Conservation (phyloP, 177 flowering plant genomes). For the Vitis hybrid region DNA sequence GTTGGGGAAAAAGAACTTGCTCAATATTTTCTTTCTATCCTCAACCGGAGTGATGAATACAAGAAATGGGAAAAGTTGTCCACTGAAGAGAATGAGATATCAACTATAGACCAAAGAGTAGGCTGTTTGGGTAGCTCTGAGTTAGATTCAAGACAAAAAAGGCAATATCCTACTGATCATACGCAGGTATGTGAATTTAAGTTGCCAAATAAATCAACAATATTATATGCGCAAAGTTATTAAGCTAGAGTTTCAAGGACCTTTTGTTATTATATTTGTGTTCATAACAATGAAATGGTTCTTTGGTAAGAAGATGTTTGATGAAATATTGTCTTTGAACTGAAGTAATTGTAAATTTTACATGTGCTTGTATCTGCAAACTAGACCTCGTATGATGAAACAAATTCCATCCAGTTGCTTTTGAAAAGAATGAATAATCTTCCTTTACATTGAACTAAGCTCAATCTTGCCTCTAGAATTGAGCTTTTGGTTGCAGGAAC, state of each 20-base stretch:
- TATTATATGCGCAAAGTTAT: not conserved
- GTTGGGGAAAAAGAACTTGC: slow-evolving; percentile 65
- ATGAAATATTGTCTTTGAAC: not conserved
- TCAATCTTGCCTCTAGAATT: no score
- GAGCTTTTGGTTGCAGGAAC: no score
- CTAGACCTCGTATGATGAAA: not conserved
- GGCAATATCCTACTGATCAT: slow-evolving; percentile 60
- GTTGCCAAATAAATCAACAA: not conserved
- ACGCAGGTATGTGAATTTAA: slow-evolving; percentile 57
- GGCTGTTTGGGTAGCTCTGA: slow-evolving; percentile 17
- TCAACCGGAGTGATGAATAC: slow-evolving; percentile 55
- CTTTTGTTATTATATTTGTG: not conserved
- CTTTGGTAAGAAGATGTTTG: not conserved
- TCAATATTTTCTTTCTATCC: slow-evolving; percentile 53
- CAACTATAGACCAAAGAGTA: slow-evolving; percentile 9
- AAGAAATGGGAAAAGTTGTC: slow-evolving; percentile 62
- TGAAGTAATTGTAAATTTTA: not conserved
- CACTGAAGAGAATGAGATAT: slow-evolving; percentile 11
- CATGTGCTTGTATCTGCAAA: not conserved
- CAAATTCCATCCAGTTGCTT: not conserved
- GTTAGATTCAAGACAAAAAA: slow-evolving; percentile 26
- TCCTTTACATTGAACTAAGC: no score
- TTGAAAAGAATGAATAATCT: not conserved
- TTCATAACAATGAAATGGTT: not conserved
- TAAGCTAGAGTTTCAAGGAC: not conserved